Conservation (phyloP, 805 yeast genomes). For the Zygotorulaspora sp. region DNA sequence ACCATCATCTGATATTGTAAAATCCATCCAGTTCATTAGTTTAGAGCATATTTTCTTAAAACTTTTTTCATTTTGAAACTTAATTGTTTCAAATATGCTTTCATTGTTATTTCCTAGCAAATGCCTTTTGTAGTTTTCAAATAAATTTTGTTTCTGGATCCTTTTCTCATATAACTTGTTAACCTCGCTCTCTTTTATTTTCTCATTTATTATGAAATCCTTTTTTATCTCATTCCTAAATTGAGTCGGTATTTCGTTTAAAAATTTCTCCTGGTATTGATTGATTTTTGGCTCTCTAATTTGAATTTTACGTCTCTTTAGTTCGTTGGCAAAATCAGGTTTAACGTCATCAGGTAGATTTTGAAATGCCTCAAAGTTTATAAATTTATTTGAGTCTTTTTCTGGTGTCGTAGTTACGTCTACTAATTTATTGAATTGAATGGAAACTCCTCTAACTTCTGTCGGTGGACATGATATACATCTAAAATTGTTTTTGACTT, state of each 20-base stretch:
- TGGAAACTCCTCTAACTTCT: slow-evolving; percentile 75
- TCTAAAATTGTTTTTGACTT: slow-evolving; percentile 52
- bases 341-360: slow-evolving; percentile 16
- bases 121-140: slow-evolving; percentile 16
- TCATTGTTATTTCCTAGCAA: slow-evolving; percentile 18
- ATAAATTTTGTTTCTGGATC: slow-evolving; percentile 13
- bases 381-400: slow-evolving; percentile 34
- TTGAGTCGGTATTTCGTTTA: slow-evolving; percentile 59
- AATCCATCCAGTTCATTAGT: slow-evolving; percentile 38
- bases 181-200: slow-evolving; percentile 22
- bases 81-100: slow-evolving; percentile 28
- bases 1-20: slow-evolving; percentile 30
- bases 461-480: slow-evolving; percentile 53
- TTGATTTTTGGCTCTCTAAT: slow-evolving; percentile 5
- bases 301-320: slow-evolving; percentile 12
- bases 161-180: slow-evolving; percentile 16
- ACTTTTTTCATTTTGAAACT: slow-evolving; percentile 34
- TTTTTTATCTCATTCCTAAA: slow-evolving; percentile 56
- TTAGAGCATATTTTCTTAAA: slow-evolving; percentile 36
- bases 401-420: slow-evolving; percentile 31
- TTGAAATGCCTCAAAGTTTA: slow-evolving; percentile 9
- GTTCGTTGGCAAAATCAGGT: slow-evolving; percentile 16
- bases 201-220: slow-evolving; percentile 40
- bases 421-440: slow-evolving; percentile 60
- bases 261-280: slow-evolving; percentile 54